A percentile compares a stretch with the other conserved stretches of the same genome.
Conservation (phyloP, 495 filamentous ascomycete species). For the Aspergillus cavernicola region DNA sequence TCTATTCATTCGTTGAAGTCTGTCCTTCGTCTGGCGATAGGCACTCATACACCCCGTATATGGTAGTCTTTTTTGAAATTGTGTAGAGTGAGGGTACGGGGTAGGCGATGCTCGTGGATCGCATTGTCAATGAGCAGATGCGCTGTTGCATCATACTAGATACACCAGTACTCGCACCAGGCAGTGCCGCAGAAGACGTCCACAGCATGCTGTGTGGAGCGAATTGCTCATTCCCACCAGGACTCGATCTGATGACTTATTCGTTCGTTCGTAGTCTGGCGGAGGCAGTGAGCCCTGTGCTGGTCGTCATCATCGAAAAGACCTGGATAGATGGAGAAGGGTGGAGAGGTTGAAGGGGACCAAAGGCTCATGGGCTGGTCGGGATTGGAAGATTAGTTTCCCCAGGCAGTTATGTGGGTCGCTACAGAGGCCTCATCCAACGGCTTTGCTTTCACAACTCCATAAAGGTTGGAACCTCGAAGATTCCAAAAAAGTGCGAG, state of each 20-base stretch:
- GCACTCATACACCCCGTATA: neutral
- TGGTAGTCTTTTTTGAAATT: neutral
- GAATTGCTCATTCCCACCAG: neutral
- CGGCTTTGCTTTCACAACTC: constrained; percentile 8
- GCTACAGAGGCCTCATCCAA: constrained; percentile 1
- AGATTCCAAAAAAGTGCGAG: too few species aligned
- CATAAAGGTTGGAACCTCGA: too few species aligned
- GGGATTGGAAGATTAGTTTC: neutral
- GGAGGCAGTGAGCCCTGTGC: neutral
- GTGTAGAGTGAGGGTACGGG: neutral
- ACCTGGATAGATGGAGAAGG: neutral
- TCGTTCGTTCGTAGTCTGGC: neutral
- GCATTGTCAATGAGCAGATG: neutral
- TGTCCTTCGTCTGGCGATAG: too few species aligned
- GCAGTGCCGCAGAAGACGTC: neutral
- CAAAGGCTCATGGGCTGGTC: constrained; percentile 4
- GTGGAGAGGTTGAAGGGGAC: constrained; percentile 1
- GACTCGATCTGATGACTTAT: neutral
- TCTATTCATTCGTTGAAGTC: neutral
- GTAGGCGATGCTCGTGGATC: neutral
- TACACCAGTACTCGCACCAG: neutral
- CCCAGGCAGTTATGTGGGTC: constrained; percentile 1
- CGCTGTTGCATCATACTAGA: neutral
- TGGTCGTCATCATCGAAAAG: neutral
- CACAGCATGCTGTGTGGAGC: constrained; percentile 6